Evolutionary conservation across 345 rosid genomes (phyloP).

Genomic region (Clausena lansium): DNA sequence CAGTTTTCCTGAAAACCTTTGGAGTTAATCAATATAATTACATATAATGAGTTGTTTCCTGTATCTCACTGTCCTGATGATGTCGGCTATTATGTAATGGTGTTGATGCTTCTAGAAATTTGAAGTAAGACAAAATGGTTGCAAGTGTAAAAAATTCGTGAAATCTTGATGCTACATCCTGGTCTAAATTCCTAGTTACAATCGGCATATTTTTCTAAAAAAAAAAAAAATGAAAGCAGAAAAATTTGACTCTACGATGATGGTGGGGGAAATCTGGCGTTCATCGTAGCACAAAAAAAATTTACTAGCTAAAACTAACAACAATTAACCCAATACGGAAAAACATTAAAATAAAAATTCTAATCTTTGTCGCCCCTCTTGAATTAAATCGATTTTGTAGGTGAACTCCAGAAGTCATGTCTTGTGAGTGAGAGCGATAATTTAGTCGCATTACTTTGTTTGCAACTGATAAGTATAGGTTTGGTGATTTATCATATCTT

Average conservation of each 20-base stretch:
- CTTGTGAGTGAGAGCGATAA: background rate
- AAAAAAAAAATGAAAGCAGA: no score
- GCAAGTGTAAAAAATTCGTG: background rate
- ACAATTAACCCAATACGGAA: no score
- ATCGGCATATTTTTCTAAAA: no score
- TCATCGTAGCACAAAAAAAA: no score
- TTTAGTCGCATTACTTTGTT: background rate
- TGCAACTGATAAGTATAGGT: background rate
- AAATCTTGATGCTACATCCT: no score
- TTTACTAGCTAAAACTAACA: no score
- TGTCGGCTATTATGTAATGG: background rate
- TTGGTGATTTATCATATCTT: background rate
- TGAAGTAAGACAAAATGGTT: background rate
- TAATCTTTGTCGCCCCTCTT: background rate
- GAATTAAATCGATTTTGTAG: background rate
- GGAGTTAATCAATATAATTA: background rate
- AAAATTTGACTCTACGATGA: no score
- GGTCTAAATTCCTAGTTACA: no score
- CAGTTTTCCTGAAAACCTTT: background rate
- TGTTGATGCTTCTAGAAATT: background rate
- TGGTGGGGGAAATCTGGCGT: no score
- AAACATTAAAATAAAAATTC: no score
- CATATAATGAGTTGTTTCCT: background rate
- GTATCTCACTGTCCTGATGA: background rate
- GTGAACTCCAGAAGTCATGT: background rate